Evolutionary conservation across 805 yeast genomes (phyloP).

Genomic region (Jamesozyma piceae): DNA sequence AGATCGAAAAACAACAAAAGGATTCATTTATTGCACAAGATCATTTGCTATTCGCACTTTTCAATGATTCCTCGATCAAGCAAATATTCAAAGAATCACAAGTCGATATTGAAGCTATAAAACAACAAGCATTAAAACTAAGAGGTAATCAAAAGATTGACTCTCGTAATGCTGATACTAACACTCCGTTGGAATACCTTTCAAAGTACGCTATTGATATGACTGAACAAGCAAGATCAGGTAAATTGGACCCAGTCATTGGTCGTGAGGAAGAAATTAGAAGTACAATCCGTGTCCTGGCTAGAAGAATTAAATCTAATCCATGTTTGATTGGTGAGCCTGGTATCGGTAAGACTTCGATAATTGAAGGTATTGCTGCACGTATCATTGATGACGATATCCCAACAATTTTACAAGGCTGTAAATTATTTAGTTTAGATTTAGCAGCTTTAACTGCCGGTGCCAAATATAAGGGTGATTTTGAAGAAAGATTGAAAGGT

Average conservation of each 20-base stretch:
- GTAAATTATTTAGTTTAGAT: conserved; percentile 80
- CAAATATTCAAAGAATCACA: conserved; percentile 61
- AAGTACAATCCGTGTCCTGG: conserved; percentile 84
- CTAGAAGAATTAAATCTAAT: conserved; percentile 95
- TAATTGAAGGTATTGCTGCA: conserved; percentile 98
- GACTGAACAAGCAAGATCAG: conserved; percentile 87
- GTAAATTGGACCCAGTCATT: conserved; percentile 94
- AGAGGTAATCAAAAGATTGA: conserved; percentile 91
- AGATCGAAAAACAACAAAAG: conserved; percentile 77
- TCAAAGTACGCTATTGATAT: conserved; percentile 86
- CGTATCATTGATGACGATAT: conserved; percentile 93
- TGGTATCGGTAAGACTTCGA: conserved; percentile 98
- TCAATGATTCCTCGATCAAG: conserved; percentile 69
- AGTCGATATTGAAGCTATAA: conserved; percentile 60
- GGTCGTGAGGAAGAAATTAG: conserved; percentile 98
- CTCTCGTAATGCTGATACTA: conserved; percentile 87
- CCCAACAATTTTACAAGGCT: conserved; percentile 73
- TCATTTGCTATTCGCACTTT: conserved; percentile 74
- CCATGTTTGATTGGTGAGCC: conserved; percentile 98
- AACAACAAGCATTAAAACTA: conserved; percentile 65
- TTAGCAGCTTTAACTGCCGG: conserved; percentile 97
- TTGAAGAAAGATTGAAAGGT: conserved; percentile 95
- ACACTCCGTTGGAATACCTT: conserved; percentile 73
- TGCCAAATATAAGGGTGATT: conserved; percentile 97
- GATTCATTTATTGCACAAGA: conserved; percentile 91